Evolutionary conservation across 768 basidiomycete genomes (phyloP).

Genomic region (Suillus placidus): DNA sequence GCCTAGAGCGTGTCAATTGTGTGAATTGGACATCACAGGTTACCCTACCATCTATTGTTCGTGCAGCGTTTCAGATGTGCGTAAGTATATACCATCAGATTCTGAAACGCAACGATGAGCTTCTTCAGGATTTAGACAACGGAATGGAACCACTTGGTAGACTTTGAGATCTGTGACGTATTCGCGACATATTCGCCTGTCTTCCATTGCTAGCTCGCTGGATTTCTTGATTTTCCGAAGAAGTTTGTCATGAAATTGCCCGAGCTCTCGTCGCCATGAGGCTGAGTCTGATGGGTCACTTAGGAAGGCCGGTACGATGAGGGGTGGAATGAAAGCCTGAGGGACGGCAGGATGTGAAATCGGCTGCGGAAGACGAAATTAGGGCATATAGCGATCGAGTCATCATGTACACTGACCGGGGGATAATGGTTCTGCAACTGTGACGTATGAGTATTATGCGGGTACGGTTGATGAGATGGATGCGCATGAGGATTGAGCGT

Average conservation of each 20-base stretch:
- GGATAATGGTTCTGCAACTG: background rate
- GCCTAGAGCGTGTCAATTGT: background rate
- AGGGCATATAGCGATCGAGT: background rate
- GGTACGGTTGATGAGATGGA: background rate
- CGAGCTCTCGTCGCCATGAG: background rate
- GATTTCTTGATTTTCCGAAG: constrained; percentile 5
- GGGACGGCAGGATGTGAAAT: background rate
- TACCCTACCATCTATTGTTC: constrained; percentile 11
- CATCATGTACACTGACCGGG: background rate
- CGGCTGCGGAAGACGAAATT: background rate
- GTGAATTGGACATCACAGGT: background rate
- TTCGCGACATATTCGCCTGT: constrained; percentile 7
- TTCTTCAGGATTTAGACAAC: background rate
- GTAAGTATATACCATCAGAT: constrained; percentile 28
- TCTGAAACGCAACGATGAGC: constrained; percentile 12
- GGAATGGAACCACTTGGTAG: constrained; percentile 20
- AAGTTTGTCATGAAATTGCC: background rate
- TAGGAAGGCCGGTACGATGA: background rate
- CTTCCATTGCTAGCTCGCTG: background rate
- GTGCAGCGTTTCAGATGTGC: constrained; percentile 25
- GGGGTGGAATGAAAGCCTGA: background rate
- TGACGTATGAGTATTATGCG: background rate
- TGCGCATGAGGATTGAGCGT: background rate
- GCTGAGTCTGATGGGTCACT: background rate
- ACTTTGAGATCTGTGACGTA: constrained; percentile 20